Conservation (phyloP, 768 basidiomycete genomes). For the Collybia mongolica region DNA sequence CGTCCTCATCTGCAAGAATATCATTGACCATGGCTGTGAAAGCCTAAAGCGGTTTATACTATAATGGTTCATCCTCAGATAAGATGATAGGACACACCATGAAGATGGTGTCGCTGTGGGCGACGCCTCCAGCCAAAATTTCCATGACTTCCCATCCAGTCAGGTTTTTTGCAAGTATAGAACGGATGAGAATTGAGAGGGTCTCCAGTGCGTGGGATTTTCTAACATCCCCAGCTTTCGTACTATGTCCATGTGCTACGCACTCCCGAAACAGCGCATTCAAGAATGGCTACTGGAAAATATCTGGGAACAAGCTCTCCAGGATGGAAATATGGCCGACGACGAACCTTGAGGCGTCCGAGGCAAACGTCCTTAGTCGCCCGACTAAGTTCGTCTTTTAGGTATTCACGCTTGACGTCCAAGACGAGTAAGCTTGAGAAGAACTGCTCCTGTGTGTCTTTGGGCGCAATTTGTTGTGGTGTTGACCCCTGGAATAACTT, state of each 20-base stretch:
- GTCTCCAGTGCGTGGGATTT: conserved; percentile 51
- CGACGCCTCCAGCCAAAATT: conserved; percentile 59
- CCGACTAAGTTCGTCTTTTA: conserved; percentile 36
- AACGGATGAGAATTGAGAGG: conserved; percentile 43
- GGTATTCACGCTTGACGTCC: conserved; percentile 47
- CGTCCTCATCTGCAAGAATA: conserved; percentile 40
- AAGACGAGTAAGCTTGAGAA: conserved; percentile 53
- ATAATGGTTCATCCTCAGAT: not conserved
- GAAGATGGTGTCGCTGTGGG: conserved; percentile 57
- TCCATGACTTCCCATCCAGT: conserved; percentile 78
- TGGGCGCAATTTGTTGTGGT: conserved; percentile 42
- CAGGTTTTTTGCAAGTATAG: conserved; percentile 53
- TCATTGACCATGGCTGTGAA: conserved; percentile 48
- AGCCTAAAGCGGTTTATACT: conserved; percentile 29
- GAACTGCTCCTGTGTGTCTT: conserved; percentile 42
- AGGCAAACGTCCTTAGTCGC: conserved; percentile 51
- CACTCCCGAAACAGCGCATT: conserved; percentile 49
- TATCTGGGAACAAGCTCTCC: conserved; percentile 13
- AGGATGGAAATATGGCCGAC: not conserved
- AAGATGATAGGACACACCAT: conserved; percentile 30
- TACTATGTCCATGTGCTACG: conserved; percentile 34
- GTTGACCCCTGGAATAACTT: conserved; percentile 52
- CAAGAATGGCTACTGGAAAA: conserved; percentile 47
- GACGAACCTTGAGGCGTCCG: conserved; percentile 49
- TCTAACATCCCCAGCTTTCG: conserved; percentile 30